Evolutionary conservation across 2,329 filamentous ascomycete genomes (phyloP).

Genomic region (Alternaria longipes): DNA sequence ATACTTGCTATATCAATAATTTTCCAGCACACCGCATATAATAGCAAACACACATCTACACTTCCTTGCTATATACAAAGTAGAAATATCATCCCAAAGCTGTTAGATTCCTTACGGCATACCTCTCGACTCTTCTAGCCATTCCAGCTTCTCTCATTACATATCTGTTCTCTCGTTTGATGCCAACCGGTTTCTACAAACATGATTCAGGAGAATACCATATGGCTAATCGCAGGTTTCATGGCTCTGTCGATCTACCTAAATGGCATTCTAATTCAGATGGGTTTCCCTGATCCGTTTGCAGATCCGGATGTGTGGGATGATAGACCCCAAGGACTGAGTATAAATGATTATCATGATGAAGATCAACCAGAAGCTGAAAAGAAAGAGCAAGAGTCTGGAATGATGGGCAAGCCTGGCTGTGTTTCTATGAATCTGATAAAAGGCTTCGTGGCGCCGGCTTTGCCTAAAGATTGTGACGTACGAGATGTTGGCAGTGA

Average conservation of each 20-base stretch:
- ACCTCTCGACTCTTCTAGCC: not conserved
- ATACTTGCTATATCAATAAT: not conserved
- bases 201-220: not conserved
- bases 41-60: not conserved
- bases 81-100: not conserved
- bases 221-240: not conserved
- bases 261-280: not conserved
- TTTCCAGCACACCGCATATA: not conserved
- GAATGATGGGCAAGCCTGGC: not conserved
- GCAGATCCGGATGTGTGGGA: not conserved
- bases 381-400: not conserved
- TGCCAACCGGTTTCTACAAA: rapidly evolving
- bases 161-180: not conserved
- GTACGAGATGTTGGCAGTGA: not conserved
- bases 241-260: not conserved
- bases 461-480: not conserved
- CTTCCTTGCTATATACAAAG: not conserved
- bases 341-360: not conserved
- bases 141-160: not conserved
- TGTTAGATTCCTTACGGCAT: not conserved
- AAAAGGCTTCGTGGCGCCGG: not conserved
- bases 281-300: not conserved
- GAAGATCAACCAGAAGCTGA: not conserved
- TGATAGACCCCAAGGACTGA: not conserved
- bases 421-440: not conserved